Evolutionary conservation across 2,329 filamentous ascomycete genomes (phyloP), one percentile per base, ranked within the genome.

Genomic region (Talaromyces funiculosus): DNA sequence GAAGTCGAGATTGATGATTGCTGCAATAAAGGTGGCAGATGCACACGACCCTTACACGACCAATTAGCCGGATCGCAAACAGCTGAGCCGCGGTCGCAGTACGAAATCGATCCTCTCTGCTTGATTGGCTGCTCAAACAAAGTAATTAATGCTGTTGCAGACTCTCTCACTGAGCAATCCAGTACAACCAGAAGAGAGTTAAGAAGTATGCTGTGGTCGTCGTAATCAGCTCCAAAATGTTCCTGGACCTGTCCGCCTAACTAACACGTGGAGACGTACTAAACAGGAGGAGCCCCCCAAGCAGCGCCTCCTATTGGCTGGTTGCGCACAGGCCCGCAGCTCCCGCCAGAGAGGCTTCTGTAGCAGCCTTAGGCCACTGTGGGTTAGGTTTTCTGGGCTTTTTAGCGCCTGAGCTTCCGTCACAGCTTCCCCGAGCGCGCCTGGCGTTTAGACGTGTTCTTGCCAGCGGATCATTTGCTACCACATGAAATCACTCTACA

Each of bases 231-330:
- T 43, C 45, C 55, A 57, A 33, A 38, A 42, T 51, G 35, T 53
- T 31, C n/a, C 45, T 56, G 53, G 53, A 24, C 35, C 31, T 35
- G 10, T 12, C 4, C n/a, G n/a, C n/a, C n/a, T 18, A 35, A 53
- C 16, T 42, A 42, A 51, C 45, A 59, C 45, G 45, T 53, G 57
- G 45, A 59, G 57, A 59, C 54, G 40, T 57, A 9, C 38, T 22
- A 57, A 57, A 33, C n/a, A 35, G 47, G 26, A 54, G 51, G 33
- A 40, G 55, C 31, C 9, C n/a, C n/a, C 24, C 43, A 42, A 33
- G n/a, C 18, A 51, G 42, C 56, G 54, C 20, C 35, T 57, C 29
- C 54, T 35, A 57, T 57, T 57, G 54, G 54, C 26, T n/a, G 12
- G 16, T 9, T 3, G 9, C 10, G 35, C 35, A 42, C 37, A 49